Percentiles rank a stretch among this genome's conserved stretches.
Conservation (phyloP, 352 stramenopile species). For the Phytophthora syringae region DNA sequence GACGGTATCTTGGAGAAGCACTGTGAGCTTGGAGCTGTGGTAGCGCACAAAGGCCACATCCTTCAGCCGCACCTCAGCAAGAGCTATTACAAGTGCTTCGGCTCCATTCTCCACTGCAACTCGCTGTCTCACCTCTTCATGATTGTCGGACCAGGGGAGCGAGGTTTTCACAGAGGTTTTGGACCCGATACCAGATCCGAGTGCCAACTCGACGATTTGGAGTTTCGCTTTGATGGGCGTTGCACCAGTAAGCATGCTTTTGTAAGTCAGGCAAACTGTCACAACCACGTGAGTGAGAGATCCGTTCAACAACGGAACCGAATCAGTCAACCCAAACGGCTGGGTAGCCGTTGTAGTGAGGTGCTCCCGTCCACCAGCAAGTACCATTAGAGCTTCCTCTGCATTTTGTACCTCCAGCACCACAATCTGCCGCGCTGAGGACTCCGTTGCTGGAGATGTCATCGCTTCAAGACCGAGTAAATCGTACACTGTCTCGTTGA, state of each 20-base stretch:
- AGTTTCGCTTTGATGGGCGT: slow-evolving; percentile 62
- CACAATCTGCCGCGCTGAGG: slow-evolving; percentile 41
- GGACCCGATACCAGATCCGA: slow-evolving; percentile 16
- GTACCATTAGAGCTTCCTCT: slow-evolving; percentile 68
- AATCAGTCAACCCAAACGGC: slow-evolving; percentile 26
- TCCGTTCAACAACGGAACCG: slow-evolving; percentile 14
- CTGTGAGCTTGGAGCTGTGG: slow-evolving; percentile 81
- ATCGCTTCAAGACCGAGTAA: slow-evolving; percentile 73
- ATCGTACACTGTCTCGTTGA: slow-evolving; percentile 95
- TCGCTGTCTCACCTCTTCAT: slow-evolving; percentile 49
- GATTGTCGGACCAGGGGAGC: slow-evolving; percentile 40
- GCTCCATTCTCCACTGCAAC: slow-evolving; percentile 68
- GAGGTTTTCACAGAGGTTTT: slow-evolving; percentile 12
- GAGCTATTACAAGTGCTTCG: slow-evolving; percentile 55
- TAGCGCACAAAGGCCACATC: slow-evolving; percentile 72
- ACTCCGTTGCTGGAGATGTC: slow-evolving; percentile 3
- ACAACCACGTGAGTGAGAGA: slow-evolving; percentile 67
- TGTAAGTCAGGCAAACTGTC: slow-evolving; percentile 66
- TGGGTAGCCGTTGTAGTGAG: slow-evolving; percentile 34
- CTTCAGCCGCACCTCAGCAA: slow-evolving; percentile 61
- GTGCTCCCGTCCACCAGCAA: slow-evolving; percentile 57
- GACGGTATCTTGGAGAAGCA: slow-evolving; percentile 80
- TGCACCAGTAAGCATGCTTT: slow-evolving; percentile 51
- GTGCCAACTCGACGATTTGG: slow-evolving; percentile 73
- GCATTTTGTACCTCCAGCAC: slow-evolving; percentile 75